Evolutionary conservation across 169 alveolate species (phyloP).

Genomic region (Nephromyces sp.): DNA sequence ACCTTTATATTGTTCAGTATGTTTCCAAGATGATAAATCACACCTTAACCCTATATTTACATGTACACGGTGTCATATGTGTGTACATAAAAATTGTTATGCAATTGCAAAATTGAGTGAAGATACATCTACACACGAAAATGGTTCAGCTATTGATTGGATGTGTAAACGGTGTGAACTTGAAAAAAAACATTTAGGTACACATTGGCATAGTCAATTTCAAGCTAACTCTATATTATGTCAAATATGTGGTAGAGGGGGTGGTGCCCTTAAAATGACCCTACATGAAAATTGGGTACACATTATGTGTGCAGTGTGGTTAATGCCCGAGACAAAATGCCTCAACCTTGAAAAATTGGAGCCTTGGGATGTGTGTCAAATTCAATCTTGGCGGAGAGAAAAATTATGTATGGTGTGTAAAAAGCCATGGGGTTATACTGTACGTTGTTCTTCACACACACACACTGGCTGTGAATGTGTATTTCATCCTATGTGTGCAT

Average conservation of each 20-base stretch:
- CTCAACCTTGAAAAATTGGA: slow-evolving; percentile 28
- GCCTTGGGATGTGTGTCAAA: slow-evolving; percentile 19
- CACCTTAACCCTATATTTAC: slow-evolving; percentile 48
- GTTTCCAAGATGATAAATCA: slow-evolving; percentile 34
- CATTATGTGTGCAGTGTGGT: slow-evolving; percentile 24
- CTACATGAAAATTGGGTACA: slow-evolving; percentile 12
- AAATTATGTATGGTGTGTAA: slow-evolving; percentile 11
- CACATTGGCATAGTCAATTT: slow-evolving; percentile 22
- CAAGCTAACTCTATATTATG: slow-evolving; percentile 3
- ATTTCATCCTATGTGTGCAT: slow-evolving; percentile 59
- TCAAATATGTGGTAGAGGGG: slow-evolving; percentile 23
- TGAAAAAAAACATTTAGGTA: slow-evolving; percentile 19
- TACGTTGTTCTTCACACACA: slow-evolving; percentile 30
- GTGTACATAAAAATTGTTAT: slow-evolving; percentile 48
- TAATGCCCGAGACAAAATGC: slow-evolving; percentile 32
- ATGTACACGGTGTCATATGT: slow-evolving; percentile 47
- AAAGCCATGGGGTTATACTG: slow-evolving; percentile 20
- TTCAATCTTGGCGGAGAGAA: slow-evolving; percentile 11
- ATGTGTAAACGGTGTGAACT: slow-evolving; percentile 24
- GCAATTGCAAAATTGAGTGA: slow-evolving; percentile 33
- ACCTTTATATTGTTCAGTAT: slow-evolving; percentile 52
- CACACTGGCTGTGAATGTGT: slow-evolving; percentile 32
- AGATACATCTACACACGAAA: no score
- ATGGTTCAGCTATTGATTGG: no score
- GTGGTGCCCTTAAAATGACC: slow-evolving; percentile 20